These are phyloP conservation scores for Candida lessepsii DNA, from an alignment of 805 yeast genomes.

Conservation along the genomic window DNA sequence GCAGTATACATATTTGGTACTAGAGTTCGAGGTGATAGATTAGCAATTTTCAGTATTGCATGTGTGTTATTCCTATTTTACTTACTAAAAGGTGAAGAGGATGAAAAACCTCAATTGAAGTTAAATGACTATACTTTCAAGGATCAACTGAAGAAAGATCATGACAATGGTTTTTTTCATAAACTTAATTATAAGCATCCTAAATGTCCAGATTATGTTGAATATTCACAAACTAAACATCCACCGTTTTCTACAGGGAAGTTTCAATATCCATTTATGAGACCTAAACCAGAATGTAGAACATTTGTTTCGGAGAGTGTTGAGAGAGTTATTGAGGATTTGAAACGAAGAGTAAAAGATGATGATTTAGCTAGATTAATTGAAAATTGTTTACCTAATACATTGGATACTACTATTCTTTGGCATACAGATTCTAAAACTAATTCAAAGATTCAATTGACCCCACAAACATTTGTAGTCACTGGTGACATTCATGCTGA, in stretches of 20 bases:
- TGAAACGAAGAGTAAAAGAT: slow-evolving; percentile 50
- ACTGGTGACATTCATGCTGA: slow-evolving; percentile 95
- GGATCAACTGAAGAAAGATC: background rate
- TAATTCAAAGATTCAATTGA: slow-evolving; percentile 11
- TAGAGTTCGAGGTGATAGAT: background rate
- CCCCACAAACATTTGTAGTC: slow-evolving; percentile 68
- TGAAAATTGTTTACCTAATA: slow-evolving; percentile 84
- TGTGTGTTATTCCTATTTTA: background rate
- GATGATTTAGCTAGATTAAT: slow-evolving; percentile 70
- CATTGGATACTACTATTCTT: slow-evolving; percentile 80
- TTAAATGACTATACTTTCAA: background rate
- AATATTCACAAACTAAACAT: slow-evolving; percentile 55
- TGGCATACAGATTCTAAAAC: slow-evolving; percentile 49
- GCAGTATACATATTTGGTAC: slow-evolving; percentile 1
- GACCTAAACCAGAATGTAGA: slow-evolving; percentile 72
- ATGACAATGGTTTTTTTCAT: no score
- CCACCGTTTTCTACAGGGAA: slow-evolving; percentile 59
- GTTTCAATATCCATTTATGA: slow-evolving; percentile 61
- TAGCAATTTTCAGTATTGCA: background rate
- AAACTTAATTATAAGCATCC: no score
- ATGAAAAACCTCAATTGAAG: background rate
- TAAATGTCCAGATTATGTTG: slow-evolving; percentile 61
- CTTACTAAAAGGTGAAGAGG: background rate
- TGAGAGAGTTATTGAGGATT: slow-evolving; percentile 56
- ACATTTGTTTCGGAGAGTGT: slow-evolving; percentile 65